Base-by-base conservation (phyloP, 2,329 filamentous ascomycete genomes). In the Neobulgaria alba region DNA sequence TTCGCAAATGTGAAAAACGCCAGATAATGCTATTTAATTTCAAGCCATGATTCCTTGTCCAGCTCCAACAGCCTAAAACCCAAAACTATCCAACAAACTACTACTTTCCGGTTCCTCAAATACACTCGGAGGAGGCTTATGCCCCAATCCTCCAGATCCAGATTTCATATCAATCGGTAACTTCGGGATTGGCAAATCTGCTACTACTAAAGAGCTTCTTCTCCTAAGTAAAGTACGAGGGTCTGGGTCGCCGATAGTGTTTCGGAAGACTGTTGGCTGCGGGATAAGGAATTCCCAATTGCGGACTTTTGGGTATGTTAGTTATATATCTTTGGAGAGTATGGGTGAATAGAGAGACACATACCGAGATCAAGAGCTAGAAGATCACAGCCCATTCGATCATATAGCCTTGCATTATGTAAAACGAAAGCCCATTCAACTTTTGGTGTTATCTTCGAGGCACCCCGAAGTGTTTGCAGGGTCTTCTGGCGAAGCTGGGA, bases 71-170 rank as follows among this genome's bases (percentile, higher is more conserved):
- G 8, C 18, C 43, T 63, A 96, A 59, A 96, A 92, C 1, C 90
- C 90, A 72, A 96, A 96, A 60, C 77, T 89, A 68, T 96, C 90
- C 54, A 96, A 69, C 57, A 98, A 64, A 44, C 86, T 90, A 59
- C 77, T 86, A 19, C 85, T 75, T 65, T 94, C 88, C n/a, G 92
- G 92, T 62, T 98, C 92, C 54, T 93, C 74, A 60, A 96, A 96
- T 48, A 82, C 79, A 15, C 82, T 87, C 1, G 87, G 79, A 12
- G 80, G 72, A 10, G 75, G 71, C 54, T 81, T 73, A 18, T 63
- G 55, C 46, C 56, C 69, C 50, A 57, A 66, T 34, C 58, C 64
- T 57, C 60, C 68, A 56, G 65, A 63, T 26, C 23, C 23, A 26
- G 7, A 7, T 12, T 12, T 26, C 12, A 26, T 7, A 21, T 68